Conservation (phyloP, 257 asterid genomes). For the Salvia hispanica region DNA sequence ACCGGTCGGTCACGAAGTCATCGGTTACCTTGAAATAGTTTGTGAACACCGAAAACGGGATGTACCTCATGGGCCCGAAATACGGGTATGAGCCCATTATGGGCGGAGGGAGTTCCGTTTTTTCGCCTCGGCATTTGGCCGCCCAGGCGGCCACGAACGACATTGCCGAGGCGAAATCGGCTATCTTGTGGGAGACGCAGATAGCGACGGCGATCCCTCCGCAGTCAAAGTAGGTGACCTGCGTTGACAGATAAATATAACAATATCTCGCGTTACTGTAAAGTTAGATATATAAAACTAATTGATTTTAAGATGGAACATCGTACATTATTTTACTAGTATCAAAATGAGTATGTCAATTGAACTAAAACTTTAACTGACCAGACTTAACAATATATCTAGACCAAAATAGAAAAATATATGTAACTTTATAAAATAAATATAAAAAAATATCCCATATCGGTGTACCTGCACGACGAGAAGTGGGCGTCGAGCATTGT, state of each 20-base stretch:
- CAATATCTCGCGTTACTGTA: too few relatives aligned
- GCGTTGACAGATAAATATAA: background rate
- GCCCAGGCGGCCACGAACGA: slow-evolving; percentile 48
- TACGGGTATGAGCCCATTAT: slow-evolving; percentile 20
- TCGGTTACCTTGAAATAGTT: background rate
- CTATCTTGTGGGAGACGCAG: slow-evolving; percentile 37
- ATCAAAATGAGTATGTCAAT: too few relatives aligned
- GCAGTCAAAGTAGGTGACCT: slow-evolving; percentile 39
- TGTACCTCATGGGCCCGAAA: slow-evolving; percentile 34
- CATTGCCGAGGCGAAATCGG: slow-evolving; percentile 36
- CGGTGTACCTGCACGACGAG: background rate
- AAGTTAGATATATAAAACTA: too few relatives aligned
- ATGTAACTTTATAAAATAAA: too few relatives aligned
- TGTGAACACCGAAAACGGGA: slow-evolving; percentile 4
- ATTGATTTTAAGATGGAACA: too few relatives aligned
- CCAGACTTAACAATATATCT: too few relatives aligned
- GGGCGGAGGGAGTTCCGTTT: background rate
- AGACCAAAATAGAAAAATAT: too few relatives aligned
- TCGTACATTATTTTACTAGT: too few relatives aligned
- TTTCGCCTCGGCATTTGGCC: slow-evolving; percentile 12
- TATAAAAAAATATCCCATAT: too few relatives aligned
- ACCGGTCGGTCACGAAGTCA: slow-evolving; percentile 25
- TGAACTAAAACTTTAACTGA: too few relatives aligned
- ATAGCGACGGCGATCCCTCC: slow-evolving; percentile 41
- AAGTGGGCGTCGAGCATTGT: background rate